Base-by-base conservation (phyloP, 495 filamentous ascomycete species). In the Oidiodendron maius region DNA sequence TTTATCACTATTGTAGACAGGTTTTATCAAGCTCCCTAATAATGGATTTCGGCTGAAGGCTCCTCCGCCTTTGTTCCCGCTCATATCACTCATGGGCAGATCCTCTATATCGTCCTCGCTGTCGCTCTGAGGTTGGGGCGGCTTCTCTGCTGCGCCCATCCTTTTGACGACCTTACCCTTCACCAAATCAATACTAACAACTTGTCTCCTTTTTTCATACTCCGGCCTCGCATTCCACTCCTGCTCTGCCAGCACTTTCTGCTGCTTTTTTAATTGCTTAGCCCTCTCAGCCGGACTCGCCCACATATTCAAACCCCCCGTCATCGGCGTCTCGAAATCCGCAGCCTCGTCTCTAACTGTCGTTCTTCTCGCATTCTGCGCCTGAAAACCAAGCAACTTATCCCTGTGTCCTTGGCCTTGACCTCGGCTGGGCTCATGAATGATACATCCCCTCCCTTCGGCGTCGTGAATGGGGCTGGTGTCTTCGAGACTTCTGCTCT, bases 261-360 rank as follows among this genome's bases (percentile, higher is more conserved):
- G 93, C 71, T 98, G 93, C 52, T 78, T 78, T 65, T 95, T 96
- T 48, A 98, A 64, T 56, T 94, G 88, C 32, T 83, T 68, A 0
- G 94, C 93, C 30, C 94, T 74, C 63, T 98, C 89, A 47, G 84
- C 81, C 0, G 93, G 89, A 12, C 75, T 89, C 40, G 88, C 87
- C 93, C 93, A 98, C 61, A 91, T 80, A 50, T 79, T 91, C 3
- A 81, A 74, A 18, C 77, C 83, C 23, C 74, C 83, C 9, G 77
- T 71, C 26, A 70, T 70, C 0, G 84, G 77, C 0, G 82, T 85
- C 44, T 97, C 93, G 52, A 93, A 97, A 57, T 98, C 93, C 0
- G 91, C 84, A 1, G 89, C 91, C 63, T 98, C 91, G 62, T 98
- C 93, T 18, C 89, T 79, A 11, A 98, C 84, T 23, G 83, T 87